phyloP scores from a whole-genome alignment of 106 monocot species.

The Agapanthus africanus region DNA sequence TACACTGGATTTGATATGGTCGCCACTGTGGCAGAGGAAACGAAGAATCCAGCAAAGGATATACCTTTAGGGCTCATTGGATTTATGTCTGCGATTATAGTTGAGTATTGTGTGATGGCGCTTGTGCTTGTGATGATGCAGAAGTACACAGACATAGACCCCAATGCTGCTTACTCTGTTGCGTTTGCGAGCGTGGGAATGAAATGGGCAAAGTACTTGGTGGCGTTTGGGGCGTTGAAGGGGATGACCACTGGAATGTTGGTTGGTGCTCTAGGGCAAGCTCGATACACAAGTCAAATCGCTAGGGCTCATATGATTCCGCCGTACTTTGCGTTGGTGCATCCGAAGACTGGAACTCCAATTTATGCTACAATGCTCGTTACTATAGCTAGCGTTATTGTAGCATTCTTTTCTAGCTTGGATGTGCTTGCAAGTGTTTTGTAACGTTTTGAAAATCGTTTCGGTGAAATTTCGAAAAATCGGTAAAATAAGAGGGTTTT shows the following conservation, averaged over 20 bases:
- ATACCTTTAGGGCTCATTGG: constrained; percentile 76
- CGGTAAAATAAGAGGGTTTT: no score
- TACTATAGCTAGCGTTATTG: constrained; percentile 22
- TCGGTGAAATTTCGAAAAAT: no score
- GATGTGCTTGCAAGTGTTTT: constrained; percentile 45
- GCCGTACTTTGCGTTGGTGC: constrained; percentile 46
- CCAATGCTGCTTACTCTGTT: constrained; percentile 59
- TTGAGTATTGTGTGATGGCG: constrained; percentile 63
- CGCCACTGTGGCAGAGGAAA: constrained; percentile 20
- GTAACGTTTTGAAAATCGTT: no score
- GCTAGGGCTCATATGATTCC: constrained; percentile 60
- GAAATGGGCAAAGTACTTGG: constrained; percentile 75
- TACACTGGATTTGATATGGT: constrained; percentile 69
- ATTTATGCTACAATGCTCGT: constrained; percentile 43
- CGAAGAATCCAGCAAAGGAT: constrained; percentile 66
- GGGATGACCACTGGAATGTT: constrained; percentile 78
- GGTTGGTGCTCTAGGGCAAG: constrained; percentile 48
- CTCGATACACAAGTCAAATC: constrained; percentile 61
- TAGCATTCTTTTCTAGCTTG: constrained; percentile 56
- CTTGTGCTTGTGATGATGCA: constrained; percentile 67
- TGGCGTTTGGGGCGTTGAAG: constrained; percentile 77
- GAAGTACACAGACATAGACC: constrained; percentile 47
- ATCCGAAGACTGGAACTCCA: constrained; percentile 52
- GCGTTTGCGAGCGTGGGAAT: constrained; percentile 69
- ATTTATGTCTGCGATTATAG: constrained; percentile 33